Evolutionary conservation across 768 basidiomycete genomes (phyloP), one percentile per base, ranked within the genome.

Genomic region (Leccinum variicolor): DNA sequence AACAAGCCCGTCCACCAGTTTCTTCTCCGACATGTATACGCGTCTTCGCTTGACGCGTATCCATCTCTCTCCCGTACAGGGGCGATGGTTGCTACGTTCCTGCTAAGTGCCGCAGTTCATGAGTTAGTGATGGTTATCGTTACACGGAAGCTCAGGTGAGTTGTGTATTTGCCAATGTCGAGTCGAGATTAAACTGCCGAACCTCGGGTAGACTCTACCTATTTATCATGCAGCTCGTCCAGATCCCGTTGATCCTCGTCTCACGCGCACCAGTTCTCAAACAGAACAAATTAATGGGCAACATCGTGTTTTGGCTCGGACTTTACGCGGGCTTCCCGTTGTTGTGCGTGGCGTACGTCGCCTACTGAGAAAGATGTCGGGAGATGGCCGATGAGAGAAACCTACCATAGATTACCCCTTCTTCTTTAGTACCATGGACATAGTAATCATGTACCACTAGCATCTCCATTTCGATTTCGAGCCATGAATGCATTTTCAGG

Each of bases 71-170:
- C 91, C 45, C 84, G 82, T 57, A 80, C 81, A 6, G 78, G 81
- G n/a, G 97, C 97, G 11, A 92, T 96, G 82, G 85, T 96, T 66
- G 62, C 94, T 53, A 99, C 97, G 0, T 99, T 99, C 78, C 72
- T 96, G 5, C 75, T 98, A 49, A 94, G 91, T 56, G 96, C 96
- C 1, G 82, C 82, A 53, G 89, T 86, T 31, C 96, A 99, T 65
- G 97, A 98, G 70, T 79, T 99, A 29, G 94, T 98, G 55, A 99
- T 99, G 97, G 85, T 87, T 3, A 81, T 98, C 54, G 96, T 98
- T 14, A 94, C 92, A 21, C 84, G 89, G 68, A 99, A 99, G 78
- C 80, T 98, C 57, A 78, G 90, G 90, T 89, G 60, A 28, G 85
- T 71, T 1, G 14, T 34, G 14, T 34, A 7, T 53, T 23, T 8